Evolutionary conservation across 768 basidiomycete genomes (phyloP), one percentile per base, ranked within the genome.

Genomic region (Phanerodontia chrysosporium): DNA sequence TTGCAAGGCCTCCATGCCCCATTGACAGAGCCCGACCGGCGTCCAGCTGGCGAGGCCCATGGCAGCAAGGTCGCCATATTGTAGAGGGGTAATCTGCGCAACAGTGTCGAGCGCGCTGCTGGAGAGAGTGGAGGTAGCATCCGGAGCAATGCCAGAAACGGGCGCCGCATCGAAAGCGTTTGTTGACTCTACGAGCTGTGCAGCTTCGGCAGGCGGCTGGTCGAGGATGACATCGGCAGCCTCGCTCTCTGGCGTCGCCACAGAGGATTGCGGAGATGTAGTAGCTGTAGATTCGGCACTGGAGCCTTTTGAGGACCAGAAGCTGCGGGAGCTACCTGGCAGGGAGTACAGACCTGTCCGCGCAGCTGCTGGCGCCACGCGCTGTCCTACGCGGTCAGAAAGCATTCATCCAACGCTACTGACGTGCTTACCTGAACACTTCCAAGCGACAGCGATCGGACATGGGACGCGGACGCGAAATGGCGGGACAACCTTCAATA

Each of bases 11-110:
- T 93, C 90, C 51, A 90, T 75, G 18, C 82, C 74, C 80, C 81
- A 84, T 45, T 81, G 78, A 21, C 84, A 74, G 32, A 87, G 63
- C 0, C 88, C 89, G 0, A 83, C 80, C 2, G 90, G 90, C 49
- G 80, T 75, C 82, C 84, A 89, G 18, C 76, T 69, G 16, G 78
- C 73, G 2, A 92, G 73, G 2, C 87, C 90, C 39, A 90, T 77
- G 3, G 83, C 80, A 16, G 85, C 82, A 39, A 92, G 76, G 72
- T 90, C 89, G 1, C 90, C 90, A 45, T 83, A 84, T 61, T 90
- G 83, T 4, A 90, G 71, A 1, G 86, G 80, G 24, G 80, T 42
- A 4, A 57, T 36, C 3, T 62, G 64, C 27, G 63, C 44, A 4
- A 62, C 46, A 1, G 65, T 48, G 7, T 48, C 46, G 5, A 49